Percentiles rank a stretch among this genome's conserved stretches.
Conservation (phyloP, 495 filamentous ascomycete species). For the Lophium mytilinum region DNA sequence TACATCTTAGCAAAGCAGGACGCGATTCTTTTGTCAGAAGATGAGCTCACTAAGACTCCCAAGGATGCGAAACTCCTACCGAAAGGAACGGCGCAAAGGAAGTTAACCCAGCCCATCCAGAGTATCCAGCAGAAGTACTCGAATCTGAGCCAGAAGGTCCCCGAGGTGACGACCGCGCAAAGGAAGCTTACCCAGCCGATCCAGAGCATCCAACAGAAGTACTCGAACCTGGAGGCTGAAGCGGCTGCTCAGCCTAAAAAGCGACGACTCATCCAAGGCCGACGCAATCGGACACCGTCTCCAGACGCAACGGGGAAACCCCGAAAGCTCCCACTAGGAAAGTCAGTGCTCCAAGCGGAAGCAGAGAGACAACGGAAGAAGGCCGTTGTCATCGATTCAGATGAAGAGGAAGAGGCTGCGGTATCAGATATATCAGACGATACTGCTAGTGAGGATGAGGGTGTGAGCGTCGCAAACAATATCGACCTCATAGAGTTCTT, state of each 20-base stretch:
- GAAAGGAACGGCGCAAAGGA: constrained; percentile 41
- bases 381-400: constrained; percentile 4
- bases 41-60: constrained; percentile 24
- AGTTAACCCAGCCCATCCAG: constrained; percentile 49
- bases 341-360: not conserved
- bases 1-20: constrained; percentile 34
- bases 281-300: constrained; percentile 21
- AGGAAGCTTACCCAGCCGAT: constrained; percentile 52
- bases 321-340: no score
- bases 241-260: constrained; percentile 17
- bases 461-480: constrained; percentile 34
- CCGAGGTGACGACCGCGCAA: constrained; percentile 33
- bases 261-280: constrained; percentile 25
- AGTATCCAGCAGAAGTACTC: constrained; percentile 57
- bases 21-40: constrained; percentile 12
- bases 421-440: constrained; percentile 36
- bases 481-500: constrained; percentile 65
- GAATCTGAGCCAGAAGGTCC: constrained; percentile 22
- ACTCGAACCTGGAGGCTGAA: constrained; percentile 34
- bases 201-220: constrained; percentile 54
- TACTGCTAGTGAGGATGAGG: constrained; percentile 33
- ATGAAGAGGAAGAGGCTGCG: constrained; percentile 51
- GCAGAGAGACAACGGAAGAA: not conserved
- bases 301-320: not conserved
- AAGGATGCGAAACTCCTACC: constrained; percentile 1